Evolutionary conservation across 257 asterid species (phyloP).

Genomic region (Catharanthus roseus): DNA sequence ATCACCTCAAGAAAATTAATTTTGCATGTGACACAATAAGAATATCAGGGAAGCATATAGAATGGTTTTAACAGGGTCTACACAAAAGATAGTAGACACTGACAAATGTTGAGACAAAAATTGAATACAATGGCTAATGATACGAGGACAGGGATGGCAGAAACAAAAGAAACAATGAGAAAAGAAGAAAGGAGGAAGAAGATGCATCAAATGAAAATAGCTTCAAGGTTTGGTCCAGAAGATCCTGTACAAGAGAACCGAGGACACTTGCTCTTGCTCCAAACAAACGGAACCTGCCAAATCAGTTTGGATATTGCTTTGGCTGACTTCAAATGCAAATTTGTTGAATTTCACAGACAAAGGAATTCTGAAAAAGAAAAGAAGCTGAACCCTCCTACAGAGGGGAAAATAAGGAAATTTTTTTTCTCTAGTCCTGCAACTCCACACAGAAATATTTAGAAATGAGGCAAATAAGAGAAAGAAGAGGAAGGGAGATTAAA

Average conservation of each 20-base stretch:
- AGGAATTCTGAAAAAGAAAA: background rate
- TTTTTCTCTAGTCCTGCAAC: background rate
- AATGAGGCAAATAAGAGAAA: background rate
- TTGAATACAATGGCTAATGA: background rate
- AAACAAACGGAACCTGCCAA: background rate
- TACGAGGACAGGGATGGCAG: background rate
- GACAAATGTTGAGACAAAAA: background rate
- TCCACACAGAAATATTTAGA: background rate
- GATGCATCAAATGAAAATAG: background rate
- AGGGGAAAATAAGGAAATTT: background rate
- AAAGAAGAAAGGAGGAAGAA: background rate
- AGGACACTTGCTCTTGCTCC: background rate
- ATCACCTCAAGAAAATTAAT: background rate
- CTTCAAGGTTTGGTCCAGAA: constrained; percentile 4
- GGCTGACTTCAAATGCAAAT: background rate
- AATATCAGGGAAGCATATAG: background rate
- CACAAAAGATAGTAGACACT: background rate
- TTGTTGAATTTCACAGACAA: background rate
- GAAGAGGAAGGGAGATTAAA: background rate
- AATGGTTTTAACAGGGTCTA: background rate
- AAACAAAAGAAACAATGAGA: background rate
- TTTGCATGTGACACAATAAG: background rate
- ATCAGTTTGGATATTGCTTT: background rate
- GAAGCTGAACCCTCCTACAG: background rate
- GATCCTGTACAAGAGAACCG: background rate